A percentile compares a stretch with the other conserved stretches of the same genome.
Conservation (phyloP, 495 filamentous ascomycete genomes). For the Xylaria nigripes region DNA sequence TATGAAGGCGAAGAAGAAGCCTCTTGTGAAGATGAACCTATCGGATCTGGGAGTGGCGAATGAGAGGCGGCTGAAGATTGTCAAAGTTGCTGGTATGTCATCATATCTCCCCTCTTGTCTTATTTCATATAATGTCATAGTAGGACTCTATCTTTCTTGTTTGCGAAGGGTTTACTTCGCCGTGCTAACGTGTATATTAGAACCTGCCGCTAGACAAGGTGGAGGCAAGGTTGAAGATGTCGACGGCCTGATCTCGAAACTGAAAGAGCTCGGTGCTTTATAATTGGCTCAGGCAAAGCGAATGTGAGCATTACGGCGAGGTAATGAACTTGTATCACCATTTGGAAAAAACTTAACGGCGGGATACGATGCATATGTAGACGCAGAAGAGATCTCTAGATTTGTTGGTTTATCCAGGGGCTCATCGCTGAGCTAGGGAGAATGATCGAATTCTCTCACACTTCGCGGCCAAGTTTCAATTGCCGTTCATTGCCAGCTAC, state of each 20-base stretch:
- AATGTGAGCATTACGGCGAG: slow-evolving; percentile 3
- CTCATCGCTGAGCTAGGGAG: background rate
- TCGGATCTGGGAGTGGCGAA: slow-evolving; percentile 71
- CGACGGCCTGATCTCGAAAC: slow-evolving; percentile 78
- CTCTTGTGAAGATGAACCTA: slow-evolving; percentile 80
- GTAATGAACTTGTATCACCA: slow-evolving; percentile 3
- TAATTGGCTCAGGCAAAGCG: slow-evolving; percentile 34
- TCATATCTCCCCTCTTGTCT: background rate
- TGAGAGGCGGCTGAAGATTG: slow-evolving; percentile 68
- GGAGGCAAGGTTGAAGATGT: slow-evolving; percentile 97
- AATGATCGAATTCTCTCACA: background rate
- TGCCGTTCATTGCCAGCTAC: too few relatives aligned
- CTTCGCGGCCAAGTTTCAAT: too few relatives aligned
- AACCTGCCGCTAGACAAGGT: slow-evolving; percentile 81
- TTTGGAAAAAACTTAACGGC: background rate
- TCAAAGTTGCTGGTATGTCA: slow-evolving; percentile 72
- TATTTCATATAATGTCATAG: background rate
- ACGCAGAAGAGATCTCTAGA: background rate
- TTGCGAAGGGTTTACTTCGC: background rate
- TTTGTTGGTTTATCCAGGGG: background rate
- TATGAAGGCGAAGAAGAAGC: slow-evolving; percentile 99
- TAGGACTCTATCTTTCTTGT: background rate
- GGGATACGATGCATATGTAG: background rate
- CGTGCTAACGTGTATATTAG: slow-evolving; percentile 40
- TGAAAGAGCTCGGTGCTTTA: slow-evolving; percentile 93